A percentile compares a stretch with the other conserved stretches of the same genome.
phyloP scores from a whole-genome alignment of 129 eudicot species.

The Flaveria brownii region DNA sequence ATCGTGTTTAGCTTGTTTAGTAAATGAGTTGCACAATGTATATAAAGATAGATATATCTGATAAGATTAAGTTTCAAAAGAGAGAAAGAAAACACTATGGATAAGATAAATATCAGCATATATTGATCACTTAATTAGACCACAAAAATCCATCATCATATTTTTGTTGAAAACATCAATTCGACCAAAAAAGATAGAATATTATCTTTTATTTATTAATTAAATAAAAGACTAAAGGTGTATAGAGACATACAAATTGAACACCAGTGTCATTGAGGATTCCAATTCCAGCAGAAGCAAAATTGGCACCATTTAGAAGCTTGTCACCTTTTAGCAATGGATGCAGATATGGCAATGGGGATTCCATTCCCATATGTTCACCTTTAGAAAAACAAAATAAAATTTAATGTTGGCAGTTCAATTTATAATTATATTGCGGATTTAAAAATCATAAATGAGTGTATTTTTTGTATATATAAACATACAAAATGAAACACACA shows the following conservation, averaged over 20 bases:
- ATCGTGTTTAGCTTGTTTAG: too few species aligned
- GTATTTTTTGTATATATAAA: background rate
- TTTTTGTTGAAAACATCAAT: too few species aligned
- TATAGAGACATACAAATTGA: conserved; percentile 46
- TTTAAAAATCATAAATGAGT: background rate
- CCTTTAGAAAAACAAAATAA: conserved; percentile 20
- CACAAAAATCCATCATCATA: too few species aligned
- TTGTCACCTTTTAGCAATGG: conserved; percentile 43
- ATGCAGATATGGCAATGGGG: conserved; percentile 46
- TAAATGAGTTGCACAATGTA: background rate
- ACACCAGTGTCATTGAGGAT: conserved; percentile 49
- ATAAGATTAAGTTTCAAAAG: too few species aligned
- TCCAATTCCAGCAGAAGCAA: conserved; percentile 56
- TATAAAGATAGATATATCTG: background rate
- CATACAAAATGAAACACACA: too few species aligned
- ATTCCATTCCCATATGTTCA: conserved; percentile 39
- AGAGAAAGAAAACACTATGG: too few species aligned
- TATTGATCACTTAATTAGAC: too few species aligned
- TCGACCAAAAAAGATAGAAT: background rate
- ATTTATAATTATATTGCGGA: background rate
- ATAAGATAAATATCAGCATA: too few species aligned
- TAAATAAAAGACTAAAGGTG: background rate
- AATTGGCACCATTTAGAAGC: conserved; percentile 53
- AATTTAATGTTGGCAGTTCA: background rate
- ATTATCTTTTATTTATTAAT: background rate